These are phyloP conservation scores for Blechomonas ayalai DNA, from an alignment of 208 protist species.

Conservation along the genomic window DNA sequence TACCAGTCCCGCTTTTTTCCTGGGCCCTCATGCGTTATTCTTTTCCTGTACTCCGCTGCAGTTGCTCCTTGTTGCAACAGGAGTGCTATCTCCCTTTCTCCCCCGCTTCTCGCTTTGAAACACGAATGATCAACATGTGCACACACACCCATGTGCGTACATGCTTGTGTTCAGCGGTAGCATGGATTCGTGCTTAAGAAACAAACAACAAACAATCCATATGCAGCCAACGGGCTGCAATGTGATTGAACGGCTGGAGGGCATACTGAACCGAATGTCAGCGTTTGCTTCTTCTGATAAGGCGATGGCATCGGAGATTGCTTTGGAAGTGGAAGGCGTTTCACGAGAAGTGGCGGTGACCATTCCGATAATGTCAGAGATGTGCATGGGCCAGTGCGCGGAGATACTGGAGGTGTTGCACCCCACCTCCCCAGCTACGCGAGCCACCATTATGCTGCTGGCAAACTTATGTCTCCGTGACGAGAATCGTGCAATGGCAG, in stretches of 20 bases:
- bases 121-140: no score
- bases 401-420: slow-evolving; percentile 41
- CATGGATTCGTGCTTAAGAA: no score
- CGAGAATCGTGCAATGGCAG: slow-evolving; percentile 44
- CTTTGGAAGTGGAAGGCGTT: slow-evolving; percentile 29
- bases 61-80: no score
- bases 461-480: slow-evolving; percentile 53
- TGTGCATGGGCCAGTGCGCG: slow-evolving; percentile 33
- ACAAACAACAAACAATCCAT: no score
- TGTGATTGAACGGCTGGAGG: slow-evolving; percentile 18
- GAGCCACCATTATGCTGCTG: slow-evolving; percentile 40
- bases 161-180: no score
- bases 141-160: no score
- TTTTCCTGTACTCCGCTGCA: no score
- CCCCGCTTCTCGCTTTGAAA: no score
- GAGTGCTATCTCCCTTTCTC: no score
- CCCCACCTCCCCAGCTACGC: slow-evolving; percentile 9
- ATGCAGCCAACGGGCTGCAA: no score
- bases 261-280: slow-evolving; percentile 27
- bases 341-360: slow-evolving; percentile 18
- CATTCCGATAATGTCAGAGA: slow-evolving; percentile 33
- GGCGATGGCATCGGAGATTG: background rate
- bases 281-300: slow-evolving; percentile 24
- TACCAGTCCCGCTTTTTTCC: no score
- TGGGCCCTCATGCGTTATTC: no score